Base-by-base conservation (phyloP, 805 yeast species). In the Komagataella pastoris region DNA sequence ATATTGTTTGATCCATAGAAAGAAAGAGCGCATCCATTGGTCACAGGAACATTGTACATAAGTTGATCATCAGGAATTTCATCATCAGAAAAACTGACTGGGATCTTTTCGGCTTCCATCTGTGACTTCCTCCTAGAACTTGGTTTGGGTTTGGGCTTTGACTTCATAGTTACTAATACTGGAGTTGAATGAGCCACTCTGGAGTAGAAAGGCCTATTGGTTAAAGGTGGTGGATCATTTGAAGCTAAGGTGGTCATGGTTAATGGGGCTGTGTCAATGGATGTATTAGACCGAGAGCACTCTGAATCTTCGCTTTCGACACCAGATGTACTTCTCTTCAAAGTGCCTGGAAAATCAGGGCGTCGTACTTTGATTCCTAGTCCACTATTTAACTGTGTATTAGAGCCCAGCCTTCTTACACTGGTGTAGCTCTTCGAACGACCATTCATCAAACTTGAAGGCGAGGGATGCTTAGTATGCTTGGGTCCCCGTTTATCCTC, bases 31-130 rank as follows among this genome's bases (percentile, higher is more conserved):
- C 70, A 59, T 4, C 60, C 55, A 23, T 59, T 61, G 2, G 82
- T 75, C 61, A 70, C 69, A 7, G 83, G 83, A 8, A 78, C 79
- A 55, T 77, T 77, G 71, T 75, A 77, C 52, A 76, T 73, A 14
- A 70, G 50, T 0, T 72, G 64, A 52, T 70, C 72, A 46, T 67
- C 73, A 1, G 62, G 59, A 23, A 70, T 65, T 24, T 71, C 72
- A 50, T 67, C 68, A 53, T 68, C 72, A 3, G 53, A 49, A 44
- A 44, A 44, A 19, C n/a, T 17, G 17, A 44, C 47, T 12, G 12
- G 10, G 12, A 44, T 8, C 47, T 44, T 19, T 7, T 30, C 40
- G 14, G 12, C 40, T 44, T 44, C 47, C 17, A 17, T 10, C 12
- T 44, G 47, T 10, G 47, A 44, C n/a, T 44, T 18, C 23, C 23